Evolutionary conservation across 352 stramenopile genomes (phyloP).

Genomic region (Achlya hypogyna): DNA sequence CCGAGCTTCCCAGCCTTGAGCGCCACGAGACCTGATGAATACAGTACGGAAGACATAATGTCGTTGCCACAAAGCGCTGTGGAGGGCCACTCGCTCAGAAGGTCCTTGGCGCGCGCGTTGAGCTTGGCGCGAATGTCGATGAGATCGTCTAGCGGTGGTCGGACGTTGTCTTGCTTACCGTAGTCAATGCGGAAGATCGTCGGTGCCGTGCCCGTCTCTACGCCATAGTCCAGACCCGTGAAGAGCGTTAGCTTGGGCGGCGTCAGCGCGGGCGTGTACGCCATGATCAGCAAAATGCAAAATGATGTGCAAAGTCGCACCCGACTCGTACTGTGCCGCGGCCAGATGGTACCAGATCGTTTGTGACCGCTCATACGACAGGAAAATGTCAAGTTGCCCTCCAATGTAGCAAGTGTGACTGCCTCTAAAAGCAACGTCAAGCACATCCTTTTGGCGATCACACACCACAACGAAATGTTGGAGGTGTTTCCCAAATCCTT

Average conservation of each 20-base stretch:
- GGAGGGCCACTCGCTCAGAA: slow-evolving; percentile 65
- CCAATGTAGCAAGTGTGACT: too few relatives aligned
- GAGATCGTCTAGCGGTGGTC: too few relatives aligned
- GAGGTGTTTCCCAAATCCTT: too few relatives aligned
- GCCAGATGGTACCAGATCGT: not conserved
- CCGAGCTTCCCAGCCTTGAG: slow-evolving; percentile 69
- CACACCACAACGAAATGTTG: too few relatives aligned
- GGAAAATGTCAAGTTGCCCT: too few relatives aligned
- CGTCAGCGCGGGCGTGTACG: not conserved
- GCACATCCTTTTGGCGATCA: too few relatives aligned
- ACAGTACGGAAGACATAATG: slow-evolving; percentile 79
- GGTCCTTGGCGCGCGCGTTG: not conserved
- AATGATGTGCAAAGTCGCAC: not conserved
- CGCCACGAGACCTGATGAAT: slow-evolving; percentile 61
- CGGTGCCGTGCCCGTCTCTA: too few relatives aligned
- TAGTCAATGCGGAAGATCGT: too few relatives aligned
- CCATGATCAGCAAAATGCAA: not conserved
- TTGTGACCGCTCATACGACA: too few relatives aligned
- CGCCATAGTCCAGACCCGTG: not conserved
- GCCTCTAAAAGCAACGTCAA: too few relatives aligned
- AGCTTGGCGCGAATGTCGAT: too few relatives aligned
- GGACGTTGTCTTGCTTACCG: too few relatives aligned
- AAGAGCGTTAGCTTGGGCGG: not conserved
- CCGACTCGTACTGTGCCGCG: not conserved
- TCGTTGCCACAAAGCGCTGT: slow-evolving; percentile 90